phyloP scores from a whole-genome alignment of 2,329 filamentous ascomycete genomes.

The Colletotrichum acutatum region DNA sequence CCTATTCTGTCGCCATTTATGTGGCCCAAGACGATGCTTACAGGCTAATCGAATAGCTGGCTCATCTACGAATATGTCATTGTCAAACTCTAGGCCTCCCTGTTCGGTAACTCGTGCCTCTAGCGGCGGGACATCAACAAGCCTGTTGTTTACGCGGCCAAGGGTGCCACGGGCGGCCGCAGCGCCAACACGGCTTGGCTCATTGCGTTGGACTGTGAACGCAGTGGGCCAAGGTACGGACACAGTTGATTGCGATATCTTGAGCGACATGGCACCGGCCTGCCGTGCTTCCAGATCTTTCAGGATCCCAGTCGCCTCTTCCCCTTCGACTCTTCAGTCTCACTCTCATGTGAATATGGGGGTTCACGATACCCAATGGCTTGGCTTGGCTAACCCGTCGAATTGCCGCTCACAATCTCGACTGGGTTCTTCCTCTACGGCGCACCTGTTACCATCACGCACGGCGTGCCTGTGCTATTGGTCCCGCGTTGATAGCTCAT shows the following conservation, averaged over 20 bases:
- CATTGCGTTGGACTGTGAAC: not conserved
- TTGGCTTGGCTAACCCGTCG: slow-evolving; percentile 17
- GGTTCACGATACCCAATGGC: slow-evolving; percentile 3
- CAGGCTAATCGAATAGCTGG: not conserved
- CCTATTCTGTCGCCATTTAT: not conserved
- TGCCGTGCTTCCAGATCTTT: slow-evolving; percentile 34
- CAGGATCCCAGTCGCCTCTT: slow-evolving; percentile 16
- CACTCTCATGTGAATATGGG: not conserved
- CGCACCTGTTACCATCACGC: not conserved
- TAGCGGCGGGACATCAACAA: not conserved
- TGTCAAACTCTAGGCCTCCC: not conserved
- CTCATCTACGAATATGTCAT: not conserved
- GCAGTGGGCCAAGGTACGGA: slow-evolving; percentile 18
- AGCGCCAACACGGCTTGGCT: slow-evolving; percentile 13
- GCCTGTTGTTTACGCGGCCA: slow-evolving; percentile 3
- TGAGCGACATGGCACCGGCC: slow-evolving; percentile 24
- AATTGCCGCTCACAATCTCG: slow-evolving; percentile 26
- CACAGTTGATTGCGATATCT: slow-evolving; percentile 34
- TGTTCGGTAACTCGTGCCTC: not conserved
- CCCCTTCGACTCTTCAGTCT: not conserved
- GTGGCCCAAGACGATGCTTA: not conserved
- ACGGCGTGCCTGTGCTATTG: not conserved
- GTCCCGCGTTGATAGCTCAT: not conserved
- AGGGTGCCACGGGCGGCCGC: slow-evolving; percentile 12
- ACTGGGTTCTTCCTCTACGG: not conserved